Conservation (phyloP, 208 protist species). For the Acanthamoeba polyphaga region DNA sequence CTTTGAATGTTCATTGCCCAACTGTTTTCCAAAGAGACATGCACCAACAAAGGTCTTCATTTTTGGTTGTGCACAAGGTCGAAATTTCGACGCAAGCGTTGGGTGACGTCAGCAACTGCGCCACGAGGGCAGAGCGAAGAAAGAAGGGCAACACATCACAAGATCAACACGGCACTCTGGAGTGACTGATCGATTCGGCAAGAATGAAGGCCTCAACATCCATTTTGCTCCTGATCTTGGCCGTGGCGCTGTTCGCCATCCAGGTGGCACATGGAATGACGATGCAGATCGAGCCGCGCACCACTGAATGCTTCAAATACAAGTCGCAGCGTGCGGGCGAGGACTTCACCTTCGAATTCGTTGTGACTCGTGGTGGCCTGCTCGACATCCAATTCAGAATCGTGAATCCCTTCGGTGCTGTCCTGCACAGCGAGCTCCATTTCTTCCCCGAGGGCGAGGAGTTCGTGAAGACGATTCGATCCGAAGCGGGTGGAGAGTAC, state of each 20-base stretch:
- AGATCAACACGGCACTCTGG: no score
- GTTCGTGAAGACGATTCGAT: neutral
- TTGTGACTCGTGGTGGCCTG: conserved; percentile 14
- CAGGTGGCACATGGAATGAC: conserved; percentile 21
- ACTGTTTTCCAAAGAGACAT: no score
- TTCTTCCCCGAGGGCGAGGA: conserved; percentile 45
- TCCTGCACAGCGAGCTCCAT: conserved; percentile 28
- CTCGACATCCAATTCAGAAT: conserved; percentile 11
- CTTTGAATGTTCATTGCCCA: no score
- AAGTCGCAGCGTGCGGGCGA: neutral
- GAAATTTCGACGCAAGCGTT: no score
- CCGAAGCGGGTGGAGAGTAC: neutral
- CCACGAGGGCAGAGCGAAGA: no score
- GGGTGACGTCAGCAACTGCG: no score
- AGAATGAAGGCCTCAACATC: neutral
- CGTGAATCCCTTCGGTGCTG: neutral
- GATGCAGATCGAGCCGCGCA: conserved; percentile 46
- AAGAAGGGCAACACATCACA: no score
- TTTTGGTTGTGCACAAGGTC: no score
- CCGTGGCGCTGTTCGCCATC: neutral
- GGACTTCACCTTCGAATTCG: conserved; percentile 16
- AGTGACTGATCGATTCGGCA: no score
- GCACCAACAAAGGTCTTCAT: no score
- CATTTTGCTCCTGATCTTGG: neutral
- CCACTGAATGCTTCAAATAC: neutral